Evolutionary conservation across 1,139 yeast species (phyloP), one percentile per base, ranked within the genome.

Genomic region (Saccharomycopsis hybrid): DNA sequence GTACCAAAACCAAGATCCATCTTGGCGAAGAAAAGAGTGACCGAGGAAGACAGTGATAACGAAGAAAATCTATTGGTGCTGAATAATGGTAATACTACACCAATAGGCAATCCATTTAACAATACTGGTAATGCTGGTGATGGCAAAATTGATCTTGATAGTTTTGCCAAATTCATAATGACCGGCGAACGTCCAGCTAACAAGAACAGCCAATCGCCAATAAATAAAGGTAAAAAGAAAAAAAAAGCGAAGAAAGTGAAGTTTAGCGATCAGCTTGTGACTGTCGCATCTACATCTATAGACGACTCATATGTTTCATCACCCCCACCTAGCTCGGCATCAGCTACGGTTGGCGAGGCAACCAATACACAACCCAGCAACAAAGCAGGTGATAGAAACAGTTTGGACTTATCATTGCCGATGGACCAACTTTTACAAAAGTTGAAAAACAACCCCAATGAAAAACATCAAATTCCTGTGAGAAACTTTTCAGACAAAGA

Each of bases 1-100:
- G 74, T 83, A 8, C 88, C 89, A 1, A 71, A 72, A 46, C 94
- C 94, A 4, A 77, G 78, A 33, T 78, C 90, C 0, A 85, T 85
- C 54, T 65, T 85, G 54, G 72, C 81, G 1, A 74, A 76, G 47
- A 78, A 78, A 58, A 65, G 84, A 54, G 71, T 66, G 44, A 69
- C 66, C 48, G 18, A 18, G 18, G 18, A 18, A 18, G 18, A 18
- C 18, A 65, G 61, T 28, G 69, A 66, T n/a, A 68, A 67, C n/a
- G 61, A 57, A 4, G 67, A 62, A n/a, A 63, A 62, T 5, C 18
- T 18, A 18, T 18, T 18, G 18, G 18, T 18, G 18, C 18, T 18
- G 18, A 70, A 64, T 25, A 59, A 60, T 37, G 67, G 65, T 43
- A 57, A 61, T 2, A 61, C 64, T 45, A 65, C 9, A 7, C 33